phyloP scores from a whole-genome alignment of 495 filamentous ascomycete species.

The Penicillium paxilli region DNA sequence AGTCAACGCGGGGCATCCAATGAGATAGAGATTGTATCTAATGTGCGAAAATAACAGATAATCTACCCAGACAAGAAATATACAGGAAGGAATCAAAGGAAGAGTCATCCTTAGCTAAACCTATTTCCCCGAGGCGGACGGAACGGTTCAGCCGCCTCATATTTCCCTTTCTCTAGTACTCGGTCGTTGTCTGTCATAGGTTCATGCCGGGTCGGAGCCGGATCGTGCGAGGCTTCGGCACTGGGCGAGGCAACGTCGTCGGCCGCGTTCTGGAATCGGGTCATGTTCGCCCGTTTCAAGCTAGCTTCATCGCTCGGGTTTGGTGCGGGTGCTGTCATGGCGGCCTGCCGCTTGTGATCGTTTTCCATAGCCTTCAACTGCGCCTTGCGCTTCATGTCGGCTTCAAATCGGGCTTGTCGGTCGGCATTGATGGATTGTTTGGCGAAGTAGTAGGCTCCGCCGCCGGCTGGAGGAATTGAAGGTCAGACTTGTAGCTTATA shows the following conservation, averaged over 20 bases:
- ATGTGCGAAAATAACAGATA: background rate
- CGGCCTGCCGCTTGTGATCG: constrained; percentile 41
- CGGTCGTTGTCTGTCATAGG: constrained; percentile 69
- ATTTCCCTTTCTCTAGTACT: constrained; percentile 83
- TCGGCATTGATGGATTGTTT: constrained; percentile 92
- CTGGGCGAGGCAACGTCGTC: constrained; percentile 75
- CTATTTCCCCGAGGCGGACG: constrained; percentile 78
- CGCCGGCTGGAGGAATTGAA: constrained; percentile 60
- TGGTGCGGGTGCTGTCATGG: constrained; percentile 12
- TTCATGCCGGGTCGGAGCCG: constrained; percentile 82
- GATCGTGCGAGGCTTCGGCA: constrained; percentile 75
- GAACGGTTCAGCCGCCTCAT: constrained; percentile 76
- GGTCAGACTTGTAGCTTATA: background rate
- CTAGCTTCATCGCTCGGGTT: constrained; percentile 27
- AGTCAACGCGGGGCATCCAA: background rate
- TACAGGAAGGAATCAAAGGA: constrained; percentile 8
- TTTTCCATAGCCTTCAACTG: constrained; percentile 60
- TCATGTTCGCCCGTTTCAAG: constrained; percentile 37
- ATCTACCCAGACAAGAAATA: constrained; percentile 9
- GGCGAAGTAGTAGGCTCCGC: constrained; percentile 93
- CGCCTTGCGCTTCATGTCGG: constrained; percentile 62
- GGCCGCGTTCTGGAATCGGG: constrained; percentile 32
- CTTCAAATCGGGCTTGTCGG: constrained; percentile 68
- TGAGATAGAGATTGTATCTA: background rate
- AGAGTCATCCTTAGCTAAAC: constrained; percentile 59